Percentiles rank a stretch among this genome's conserved stretches.
phyloP scores from a whole-genome alignment of 257 asterid genomes.

The Solanum sitiens region DNA sequence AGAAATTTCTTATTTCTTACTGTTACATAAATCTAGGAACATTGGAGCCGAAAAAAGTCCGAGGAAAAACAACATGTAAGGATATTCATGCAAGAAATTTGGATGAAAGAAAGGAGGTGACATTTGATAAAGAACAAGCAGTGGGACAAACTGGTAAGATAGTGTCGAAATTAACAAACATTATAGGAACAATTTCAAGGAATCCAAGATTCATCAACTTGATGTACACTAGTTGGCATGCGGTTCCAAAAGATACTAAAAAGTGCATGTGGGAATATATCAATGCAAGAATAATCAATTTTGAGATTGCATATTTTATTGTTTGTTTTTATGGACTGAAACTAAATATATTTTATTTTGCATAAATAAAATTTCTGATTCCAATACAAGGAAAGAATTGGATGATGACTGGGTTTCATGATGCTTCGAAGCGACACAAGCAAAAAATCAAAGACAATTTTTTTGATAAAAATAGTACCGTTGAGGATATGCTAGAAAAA shows the following conservation, averaged over 20 bases:
- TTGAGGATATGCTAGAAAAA: no score
- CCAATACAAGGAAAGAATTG: no score
- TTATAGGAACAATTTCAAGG: background rate
- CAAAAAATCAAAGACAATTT: no score
- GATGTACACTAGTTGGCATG: background rate
- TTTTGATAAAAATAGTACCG: no score
- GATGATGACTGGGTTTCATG: no score
- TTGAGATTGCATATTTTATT: no score
- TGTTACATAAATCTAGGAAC: background rate
- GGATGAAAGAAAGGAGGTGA: background rate
- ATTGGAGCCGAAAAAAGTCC: background rate
- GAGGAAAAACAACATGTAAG: background rate
- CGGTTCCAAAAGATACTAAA: no score
- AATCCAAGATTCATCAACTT: background rate
- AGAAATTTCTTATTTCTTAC: background rate
- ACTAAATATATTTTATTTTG: no score
- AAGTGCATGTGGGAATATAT: background rate
- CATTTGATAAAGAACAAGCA: background rate
- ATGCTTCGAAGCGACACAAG: no score
- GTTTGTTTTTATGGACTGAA: no score
- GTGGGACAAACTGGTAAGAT: background rate
- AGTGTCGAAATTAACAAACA: background rate
- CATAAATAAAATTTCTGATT: no score
- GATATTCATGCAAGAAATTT: background rate
- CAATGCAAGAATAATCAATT: background rate